A percentile compares a stretch with the other conserved stretches of the same genome.
These are phyloP conservation scores for Cicer judaicum DNA, from an alignment of 306 rosid species.

Conservation along the genomic window DNA sequence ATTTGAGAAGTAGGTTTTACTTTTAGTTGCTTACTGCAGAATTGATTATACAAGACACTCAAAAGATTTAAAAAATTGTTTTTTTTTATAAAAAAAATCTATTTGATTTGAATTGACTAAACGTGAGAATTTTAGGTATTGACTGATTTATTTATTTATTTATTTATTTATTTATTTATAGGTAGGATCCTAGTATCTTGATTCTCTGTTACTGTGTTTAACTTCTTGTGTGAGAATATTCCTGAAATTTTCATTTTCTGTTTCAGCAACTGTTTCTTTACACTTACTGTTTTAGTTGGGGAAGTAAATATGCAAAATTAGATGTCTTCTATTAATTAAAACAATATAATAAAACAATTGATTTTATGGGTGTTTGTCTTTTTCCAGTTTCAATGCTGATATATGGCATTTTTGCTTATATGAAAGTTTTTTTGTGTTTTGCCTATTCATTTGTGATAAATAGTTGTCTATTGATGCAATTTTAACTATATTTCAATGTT, in stretches of 20 bases:
- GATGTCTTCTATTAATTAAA: slow-evolving; percentile 8
- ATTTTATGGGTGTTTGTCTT: slow-evolving; percentile 35
- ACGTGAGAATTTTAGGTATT: slow-evolving; percentile 27
- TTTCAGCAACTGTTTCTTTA: slow-evolving; percentile 45
- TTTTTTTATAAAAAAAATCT: slow-evolving; percentile 12
- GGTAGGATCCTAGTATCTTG: slow-evolving; percentile 19
- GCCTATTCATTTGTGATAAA: slow-evolving; percentile 4
- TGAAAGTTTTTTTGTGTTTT: neutral
- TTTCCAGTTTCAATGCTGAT: neutral
- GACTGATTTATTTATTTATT: too few relatives aligned
- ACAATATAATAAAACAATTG: neutral
- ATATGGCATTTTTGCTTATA: neutral
- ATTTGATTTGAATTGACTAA: slow-evolving; percentile 35
- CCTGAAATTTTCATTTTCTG: neutral
- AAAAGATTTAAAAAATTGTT: neutral
- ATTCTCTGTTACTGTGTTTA: slow-evolving; percentile 31
- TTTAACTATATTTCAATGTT: slow-evolving; percentile 1
- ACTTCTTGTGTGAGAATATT: slow-evolving; percentile 27
- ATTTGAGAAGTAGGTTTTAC: neutral
- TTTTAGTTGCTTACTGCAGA: neutral
- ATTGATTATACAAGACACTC: neutral
- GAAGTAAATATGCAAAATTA: neutral
- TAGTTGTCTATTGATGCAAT: neutral
- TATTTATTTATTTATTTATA: slow-evolving; percentile 2
- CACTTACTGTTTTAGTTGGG: slow-evolving; percentile 31